Base-by-base conservation (phyloP, 2,329 filamentous ascomycete genomes). In the Coniochaeta hoffmannii region DNA sequence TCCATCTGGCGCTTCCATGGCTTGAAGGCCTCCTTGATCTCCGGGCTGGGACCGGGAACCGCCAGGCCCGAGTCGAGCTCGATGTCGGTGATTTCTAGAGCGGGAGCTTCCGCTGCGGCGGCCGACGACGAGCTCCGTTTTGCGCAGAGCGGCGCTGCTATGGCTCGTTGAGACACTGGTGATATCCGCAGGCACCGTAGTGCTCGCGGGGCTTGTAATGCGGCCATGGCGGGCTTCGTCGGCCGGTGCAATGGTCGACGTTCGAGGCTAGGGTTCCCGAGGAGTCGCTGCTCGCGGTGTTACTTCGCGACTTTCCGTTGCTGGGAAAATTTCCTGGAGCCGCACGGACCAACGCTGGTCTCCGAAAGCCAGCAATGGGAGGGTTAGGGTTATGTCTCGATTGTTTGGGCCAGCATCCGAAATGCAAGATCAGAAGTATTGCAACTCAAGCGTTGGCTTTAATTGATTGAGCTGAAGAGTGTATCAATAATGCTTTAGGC, bases 21-120 rank as follows among this genome's bases (percentile, higher is more conserved):
- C 57, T 71, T 64, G 64, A 76, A 77, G n/a, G 66, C 61, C 54
- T 74, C 61, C 58, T 77, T 66, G 24, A 73, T 63, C 14, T 68
- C 67, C 30, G 68, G 65, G 35, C 73, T 70, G 14, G 75, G 73
- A 14, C 67, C 61, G 22, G 77, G 74, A 17, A 71, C 68, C 34
- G 64, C 63, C 61, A 82, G 73, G 31, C 78, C 75, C 53, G 80
- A 81, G 32, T 76, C 72, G 36, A 68, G 60, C 63, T 83, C 80
- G 58, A 83, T 71, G 58, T 82, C 80, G 50, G 68, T 63, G 38
- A 80, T 66, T 34, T 62, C 66, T 57, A 52, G 57, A 56, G 50
- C 58, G 17, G 52, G 56, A 15, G 60, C 55, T 60, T 71, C 70
- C 53, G 67, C 65, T 12, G 71, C 71, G 58, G 73, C 69, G 49